Conservation (phyloP, 2,329 filamentous ascomycete species). For the Metarhizium brunneum region DNA sequence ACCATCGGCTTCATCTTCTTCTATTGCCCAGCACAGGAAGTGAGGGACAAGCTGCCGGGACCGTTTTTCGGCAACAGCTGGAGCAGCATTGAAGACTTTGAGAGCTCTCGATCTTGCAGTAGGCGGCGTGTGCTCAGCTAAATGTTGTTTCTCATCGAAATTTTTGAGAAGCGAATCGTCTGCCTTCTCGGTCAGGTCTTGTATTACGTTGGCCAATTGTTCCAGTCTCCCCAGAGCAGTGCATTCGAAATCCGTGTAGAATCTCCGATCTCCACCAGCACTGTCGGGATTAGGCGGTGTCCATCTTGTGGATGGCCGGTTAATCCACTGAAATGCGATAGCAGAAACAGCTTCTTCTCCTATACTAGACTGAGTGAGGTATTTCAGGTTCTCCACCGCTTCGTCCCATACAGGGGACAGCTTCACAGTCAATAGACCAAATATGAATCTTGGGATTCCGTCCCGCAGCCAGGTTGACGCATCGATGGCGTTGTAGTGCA, state of each 20-base stretch:
- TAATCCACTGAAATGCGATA: conserved; percentile 72
- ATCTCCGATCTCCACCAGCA: conserved; percentile 23
- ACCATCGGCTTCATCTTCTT: conserved; percentile 31
- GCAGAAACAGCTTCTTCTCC: conserved; percentile 66
- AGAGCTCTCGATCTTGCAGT: conserved; percentile 69
- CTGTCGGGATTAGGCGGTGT: conserved; percentile 30
- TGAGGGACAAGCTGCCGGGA: conserved; percentile 80
- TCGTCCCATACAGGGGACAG: conserved; percentile 85
- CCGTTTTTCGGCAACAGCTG: conserved; percentile 72
- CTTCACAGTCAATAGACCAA: conserved; percentile 80
- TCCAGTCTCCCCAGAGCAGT: conserved; percentile 59
- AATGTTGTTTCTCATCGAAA: conserved; percentile 56
- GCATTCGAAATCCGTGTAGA: conserved; percentile 74
- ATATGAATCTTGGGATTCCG: conserved; percentile 73
- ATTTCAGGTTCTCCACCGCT: conserved; percentile 63
- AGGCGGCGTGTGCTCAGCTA: conserved; percentile 37
- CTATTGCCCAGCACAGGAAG: conserved; percentile 70
- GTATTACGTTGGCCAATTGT: conserved; percentile 39
- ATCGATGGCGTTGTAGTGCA: conserved; percentile 49
- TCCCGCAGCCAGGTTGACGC: conserved; percentile 56
- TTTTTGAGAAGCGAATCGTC: conserved; percentile 48
- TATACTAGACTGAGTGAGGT: conserved; percentile 58
- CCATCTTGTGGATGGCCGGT: conserved; percentile 46
- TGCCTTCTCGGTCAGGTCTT: conserved; percentile 42
- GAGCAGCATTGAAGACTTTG: conserved; percentile 64